These are phyloP conservation scores for Polyporus tsugae DNA, from an alignment of 1,284 basidiomycete species.

Conservation along the genomic window DNA sequence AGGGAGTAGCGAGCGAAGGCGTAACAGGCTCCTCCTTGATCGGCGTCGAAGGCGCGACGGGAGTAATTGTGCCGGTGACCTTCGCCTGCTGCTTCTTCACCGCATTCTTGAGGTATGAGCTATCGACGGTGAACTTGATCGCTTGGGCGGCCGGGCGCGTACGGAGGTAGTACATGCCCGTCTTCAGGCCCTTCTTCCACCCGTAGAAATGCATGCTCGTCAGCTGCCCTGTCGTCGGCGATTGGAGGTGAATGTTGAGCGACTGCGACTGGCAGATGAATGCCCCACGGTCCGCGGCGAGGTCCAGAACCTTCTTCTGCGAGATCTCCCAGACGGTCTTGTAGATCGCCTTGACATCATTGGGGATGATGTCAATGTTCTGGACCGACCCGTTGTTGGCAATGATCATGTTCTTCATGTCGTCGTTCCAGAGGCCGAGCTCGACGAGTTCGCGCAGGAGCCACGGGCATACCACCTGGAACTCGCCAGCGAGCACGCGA, in stretches of 20 bases:
- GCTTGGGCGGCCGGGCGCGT: constrained; percentile 95
- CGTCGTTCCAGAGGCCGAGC: constrained; percentile 95
- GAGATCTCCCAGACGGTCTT: constrained; percentile 99
- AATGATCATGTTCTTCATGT: constrained; percentile 99
- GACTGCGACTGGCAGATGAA: constrained; percentile 97
- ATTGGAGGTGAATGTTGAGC: constrained; percentile 93
- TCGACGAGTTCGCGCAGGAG: constrained; percentile 96
- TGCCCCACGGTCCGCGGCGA: constrained; percentile 97
- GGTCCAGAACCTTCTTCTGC: constrained; percentile 98
- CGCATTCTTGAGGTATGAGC: constrained; percentile 72
- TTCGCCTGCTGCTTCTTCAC: constrained; percentile 64
- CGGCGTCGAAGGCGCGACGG: constrained; percentile 38
- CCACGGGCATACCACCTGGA: constrained; percentile 99
- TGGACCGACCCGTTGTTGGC: constrained; percentile 97
- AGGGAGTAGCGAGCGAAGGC: constrained; percentile 33
- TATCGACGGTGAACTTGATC: constrained; percentile 98
- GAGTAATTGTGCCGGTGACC: constrained; percentile 24
- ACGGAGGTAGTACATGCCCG: constrained; percentile 97
- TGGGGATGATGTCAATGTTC: constrained; percentile 87
- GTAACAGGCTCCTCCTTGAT: constrained; percentile 39
- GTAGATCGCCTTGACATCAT: constrained; percentile 94
- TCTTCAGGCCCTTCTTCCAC: constrained; percentile 99
- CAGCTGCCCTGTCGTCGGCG: constrained; percentile 93
- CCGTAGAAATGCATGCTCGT: constrained; percentile 99
- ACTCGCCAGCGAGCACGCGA: constrained; percentile 99